Percentiles rank a stretch among this genome's conserved stretches.
phyloP scores from a whole-genome alignment of 2,329 filamentous ascomycete species.

The Boeremia exigua region DNA sequence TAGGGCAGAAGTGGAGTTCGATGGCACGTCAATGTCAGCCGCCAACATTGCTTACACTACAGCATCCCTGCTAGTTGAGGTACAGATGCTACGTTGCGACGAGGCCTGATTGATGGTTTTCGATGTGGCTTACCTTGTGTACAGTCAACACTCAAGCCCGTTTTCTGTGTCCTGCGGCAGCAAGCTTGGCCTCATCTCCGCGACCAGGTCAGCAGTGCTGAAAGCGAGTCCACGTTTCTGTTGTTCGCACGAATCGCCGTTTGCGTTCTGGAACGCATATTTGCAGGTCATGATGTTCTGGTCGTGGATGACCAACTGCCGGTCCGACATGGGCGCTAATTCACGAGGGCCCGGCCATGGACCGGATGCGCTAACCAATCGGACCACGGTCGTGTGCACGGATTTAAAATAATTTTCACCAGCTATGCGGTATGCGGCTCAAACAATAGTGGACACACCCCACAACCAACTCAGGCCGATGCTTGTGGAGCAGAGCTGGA shows the following conservation, averaged over 20 bases:
- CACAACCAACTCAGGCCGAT: not conserved
- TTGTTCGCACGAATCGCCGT: not conserved
- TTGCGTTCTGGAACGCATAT: not conserved
- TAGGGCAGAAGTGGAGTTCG: not conserved
- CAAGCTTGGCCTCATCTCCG: not conserved
- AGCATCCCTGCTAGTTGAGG: not conserved
- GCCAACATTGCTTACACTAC: not conserved
- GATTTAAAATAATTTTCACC: not conserved
- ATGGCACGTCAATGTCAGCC: not conserved
- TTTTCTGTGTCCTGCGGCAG: not conserved
- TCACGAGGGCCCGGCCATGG: not conserved
- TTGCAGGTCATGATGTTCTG: not conserved
- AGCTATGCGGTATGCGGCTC: not conserved
- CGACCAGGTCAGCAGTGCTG: not conserved
- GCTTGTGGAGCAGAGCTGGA: conserved; percentile 4
- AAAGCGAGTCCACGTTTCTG: not conserved
- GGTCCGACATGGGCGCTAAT: not conserved
- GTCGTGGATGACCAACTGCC: not conserved
- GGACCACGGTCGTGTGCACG: not conserved
- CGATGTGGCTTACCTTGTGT: not conserved
- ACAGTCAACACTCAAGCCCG: not conserved
- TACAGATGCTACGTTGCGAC: not conserved
- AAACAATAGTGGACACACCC: not conserved
- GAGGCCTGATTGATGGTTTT: not conserved
- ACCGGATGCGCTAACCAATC: not conserved